phyloP scores from a whole-genome alignment of 2,329 filamentous ascomycete genomes.

The Aspergillus unguis region DNA sequence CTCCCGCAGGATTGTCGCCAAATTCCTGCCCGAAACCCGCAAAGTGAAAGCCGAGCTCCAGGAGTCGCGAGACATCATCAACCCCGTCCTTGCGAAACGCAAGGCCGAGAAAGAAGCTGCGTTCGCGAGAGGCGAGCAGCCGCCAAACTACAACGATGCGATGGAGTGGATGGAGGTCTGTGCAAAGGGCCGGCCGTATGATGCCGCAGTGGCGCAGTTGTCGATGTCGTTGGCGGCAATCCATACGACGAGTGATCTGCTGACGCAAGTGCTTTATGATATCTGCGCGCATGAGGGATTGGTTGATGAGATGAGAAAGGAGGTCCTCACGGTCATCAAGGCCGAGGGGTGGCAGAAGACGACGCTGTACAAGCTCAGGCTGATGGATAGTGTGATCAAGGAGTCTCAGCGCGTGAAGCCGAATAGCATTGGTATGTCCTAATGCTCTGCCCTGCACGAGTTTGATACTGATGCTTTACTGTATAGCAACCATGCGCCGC shows the following conservation, averaged over 20 bases:
- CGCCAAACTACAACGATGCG: constrained; percentile 16
- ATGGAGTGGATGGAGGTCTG: constrained; percentile 26
- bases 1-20: neutral
- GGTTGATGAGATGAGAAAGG: constrained; percentile 18
- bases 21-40: constrained; percentile 3
- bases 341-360: constrained; percentile 33
- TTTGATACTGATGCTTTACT: neutral
- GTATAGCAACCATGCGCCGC: neutral
- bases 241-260: constrained; percentile 23
- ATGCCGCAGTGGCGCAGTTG: constrained; percentile 20
- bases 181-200: constrained; percentile 21
- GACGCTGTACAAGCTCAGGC: constrained; percentile 37
- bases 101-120: neutral
- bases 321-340: constrained; percentile 19
- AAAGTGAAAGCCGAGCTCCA: neutral
- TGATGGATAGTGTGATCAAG: constrained; percentile 45
- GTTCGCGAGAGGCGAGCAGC: neutral
- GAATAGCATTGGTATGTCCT: constrained; percentile 14
- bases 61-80: neutral
- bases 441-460: neutral
- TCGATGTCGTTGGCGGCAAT: constrained; percentile 21
- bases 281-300: constrained; percentile 11
- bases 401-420: constrained; percentile 37
- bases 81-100: constrained; percentile 9
- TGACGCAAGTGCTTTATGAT: constrained; percentile 22